Percentiles rank a stretch among this genome's conserved stretches.
Conservation (phyloP, 2,329 filamentous ascomycete species). For the Colletotrichum shisoi region DNA sequence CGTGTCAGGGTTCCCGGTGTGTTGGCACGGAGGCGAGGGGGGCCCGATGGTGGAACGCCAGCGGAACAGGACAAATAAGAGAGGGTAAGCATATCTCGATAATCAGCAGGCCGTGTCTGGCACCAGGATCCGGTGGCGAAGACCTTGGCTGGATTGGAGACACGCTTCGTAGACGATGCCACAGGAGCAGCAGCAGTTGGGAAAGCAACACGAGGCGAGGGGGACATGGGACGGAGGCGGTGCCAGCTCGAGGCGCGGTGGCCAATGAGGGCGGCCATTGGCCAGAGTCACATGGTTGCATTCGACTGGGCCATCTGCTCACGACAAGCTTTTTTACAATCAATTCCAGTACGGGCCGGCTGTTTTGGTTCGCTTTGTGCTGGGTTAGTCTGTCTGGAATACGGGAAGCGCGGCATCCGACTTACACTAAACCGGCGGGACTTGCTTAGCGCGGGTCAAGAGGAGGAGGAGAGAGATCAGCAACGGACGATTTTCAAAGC, state of each 20-base stretch:
- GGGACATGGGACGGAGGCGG: not conserved
- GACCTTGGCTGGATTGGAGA: not conserved
- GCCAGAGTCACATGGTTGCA: conserved; percentile 9
- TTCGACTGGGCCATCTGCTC: not conserved
- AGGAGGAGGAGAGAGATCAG: not conserved
- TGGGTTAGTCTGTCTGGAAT: conserved; percentile 4
- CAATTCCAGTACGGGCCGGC: not conserved
- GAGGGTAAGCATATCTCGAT: conserved; percentile 21
- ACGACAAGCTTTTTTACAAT: conserved; percentile 23
- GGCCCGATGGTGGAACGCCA: conserved; percentile 20
- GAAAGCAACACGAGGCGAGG: conserved; percentile 23
- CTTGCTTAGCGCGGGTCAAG: conserved; percentile 11
- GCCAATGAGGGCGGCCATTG: conserved; percentile 6
- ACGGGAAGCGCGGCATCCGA: not conserved
- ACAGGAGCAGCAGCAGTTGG: not conserved
- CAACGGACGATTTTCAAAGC: not conserved
- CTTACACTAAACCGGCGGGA: conserved; percentile 2
- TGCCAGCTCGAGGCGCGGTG: conserved; percentile 3
- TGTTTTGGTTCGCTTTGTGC: conserved; percentile 16
- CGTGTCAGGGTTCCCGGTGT: conserved; percentile 12
- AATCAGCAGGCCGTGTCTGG: conserved; percentile 23
- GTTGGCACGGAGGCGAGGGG: not conserved
- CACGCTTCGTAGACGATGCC: not conserved
- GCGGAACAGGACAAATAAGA: conserved; percentile 11
- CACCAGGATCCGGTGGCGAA: not conserved